Evolutionary conservation across 345 rosid genomes (phyloP).

Genomic region (Trapa bicornis): DNA sequence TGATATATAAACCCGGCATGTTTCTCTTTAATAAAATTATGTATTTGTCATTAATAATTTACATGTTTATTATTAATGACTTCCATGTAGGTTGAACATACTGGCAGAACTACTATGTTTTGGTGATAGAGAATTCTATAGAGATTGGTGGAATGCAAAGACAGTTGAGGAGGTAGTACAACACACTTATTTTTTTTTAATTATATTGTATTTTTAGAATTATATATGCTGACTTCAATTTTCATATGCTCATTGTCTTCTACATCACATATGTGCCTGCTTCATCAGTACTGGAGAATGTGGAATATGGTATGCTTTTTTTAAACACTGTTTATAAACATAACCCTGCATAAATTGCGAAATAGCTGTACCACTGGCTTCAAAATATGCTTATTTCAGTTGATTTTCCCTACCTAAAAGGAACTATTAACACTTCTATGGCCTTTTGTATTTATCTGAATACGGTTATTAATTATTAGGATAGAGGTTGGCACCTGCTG

Average conservation of each 20-base stretch:
- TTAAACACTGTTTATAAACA: not conserved
- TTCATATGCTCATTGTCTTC: constrained; percentile 1
- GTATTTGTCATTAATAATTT: no score
- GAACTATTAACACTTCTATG: not conserved
- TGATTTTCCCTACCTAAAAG: not conserved
- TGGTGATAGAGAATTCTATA: constrained; percentile 97
- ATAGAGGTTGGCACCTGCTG: not conserved
- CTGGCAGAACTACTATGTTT: constrained; percentile 89
- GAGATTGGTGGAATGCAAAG: constrained; percentile 99
- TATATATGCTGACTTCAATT: constrained; percentile 10
- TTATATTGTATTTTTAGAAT: constrained; percentile 6
- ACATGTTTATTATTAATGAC: no score
- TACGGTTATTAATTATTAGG: not conserved
- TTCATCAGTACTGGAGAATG: constrained; percentile 90
- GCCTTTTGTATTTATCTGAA: not conserved
- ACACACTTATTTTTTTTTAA: not conserved
- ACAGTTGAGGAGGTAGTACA: constrained; percentile 76
- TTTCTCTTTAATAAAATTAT: no score
- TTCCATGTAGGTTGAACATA: constrained; percentile 66
- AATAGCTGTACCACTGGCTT: not conserved
- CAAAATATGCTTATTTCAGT: not conserved
- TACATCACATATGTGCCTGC: not conserved
- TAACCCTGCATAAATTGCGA: not conserved
- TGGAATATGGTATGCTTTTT: constrained; percentile 91
- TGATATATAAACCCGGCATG: no score